Evolutionary conservation across 2,329 filamentous ascomycete species (phyloP), one percentile per base, ranked within the genome.

Genomic region (Cercospora beticola): DNA sequence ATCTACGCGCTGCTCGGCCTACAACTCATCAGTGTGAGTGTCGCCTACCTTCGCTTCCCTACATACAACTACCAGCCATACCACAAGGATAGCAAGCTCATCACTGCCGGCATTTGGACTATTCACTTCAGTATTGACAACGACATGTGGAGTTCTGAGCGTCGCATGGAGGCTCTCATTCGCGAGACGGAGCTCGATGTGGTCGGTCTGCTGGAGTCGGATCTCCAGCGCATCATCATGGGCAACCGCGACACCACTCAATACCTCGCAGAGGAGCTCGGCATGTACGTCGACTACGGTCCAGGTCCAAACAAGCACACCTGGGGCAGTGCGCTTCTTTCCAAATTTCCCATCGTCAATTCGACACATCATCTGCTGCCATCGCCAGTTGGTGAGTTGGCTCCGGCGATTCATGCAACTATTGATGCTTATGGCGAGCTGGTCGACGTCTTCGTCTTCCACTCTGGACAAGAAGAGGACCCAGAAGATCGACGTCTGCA

Each of bases 301-400:
- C 95, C 95, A 31, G 95, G 95, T 1, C 95, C 95, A 6, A 97
- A 99, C 86, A 99, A 98, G 83, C 95, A 99, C 83, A 99, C 95
- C 0, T 99, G 95, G 95, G 95, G 95, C 62, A 88, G 90, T 9
- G 95, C 94, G 23, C 85, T 99, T 56, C 86, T 99, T 4, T 97
- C 93, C 75, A 98, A 98, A 78, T 99, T 98, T 83, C 95, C 95
- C 3, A 99, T 99, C 76, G 81, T 99, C 69, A 97, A 98, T 82
- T 97, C 93, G 1, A 97, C 94, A 23, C 95, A 99, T 79, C 95
- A 99, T 76, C 88, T 99, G 12, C 87, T 98, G 4, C 95, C 95
- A 16, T 95, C 91, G 14, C 95, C 95, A 0, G 94, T 96, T 1
- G 95, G 95, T 68, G 95, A 99, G 80, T 87, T 99, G 33, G 95